A percentile compares a stretch with the other conserved stretches of the same genome.
Conservation (phyloP, 2,329 filamentous ascomycete species). For the Fusarium stilboides region DNA sequence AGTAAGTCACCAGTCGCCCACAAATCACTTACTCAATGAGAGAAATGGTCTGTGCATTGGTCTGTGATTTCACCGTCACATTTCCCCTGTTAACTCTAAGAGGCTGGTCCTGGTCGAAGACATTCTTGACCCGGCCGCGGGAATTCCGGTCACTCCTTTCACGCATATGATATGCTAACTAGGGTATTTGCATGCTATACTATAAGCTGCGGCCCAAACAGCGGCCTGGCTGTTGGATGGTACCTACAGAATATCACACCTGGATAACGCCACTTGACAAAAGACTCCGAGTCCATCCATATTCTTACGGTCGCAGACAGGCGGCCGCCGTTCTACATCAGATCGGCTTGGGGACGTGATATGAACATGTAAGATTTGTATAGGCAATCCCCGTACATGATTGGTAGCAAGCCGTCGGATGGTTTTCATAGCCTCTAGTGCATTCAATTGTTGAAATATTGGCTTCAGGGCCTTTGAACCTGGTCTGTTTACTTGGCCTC, state of each 20-base stretch:
- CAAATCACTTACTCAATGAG: slow-evolving; percentile 21
- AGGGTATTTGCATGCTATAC: slow-evolving; percentile 33
- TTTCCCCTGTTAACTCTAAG: slow-evolving; percentile 28
- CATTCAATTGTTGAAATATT: background rate
- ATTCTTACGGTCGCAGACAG: slow-evolving; percentile 21
- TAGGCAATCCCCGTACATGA: background rate
- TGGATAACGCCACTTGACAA: slow-evolving; percentile 41
- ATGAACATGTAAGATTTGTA: slow-evolving; percentile 22
- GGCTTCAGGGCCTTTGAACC: background rate
- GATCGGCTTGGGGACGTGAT: slow-evolving; percentile 17
- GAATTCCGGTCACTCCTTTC: slow-evolving; percentile 36
- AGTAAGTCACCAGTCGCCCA: slow-evolving; percentile 5
- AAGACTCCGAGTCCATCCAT: slow-evolving; percentile 27
- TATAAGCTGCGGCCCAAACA: slow-evolving; percentile 46
- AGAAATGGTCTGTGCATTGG: slow-evolving; percentile 10
- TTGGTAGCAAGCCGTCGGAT: slow-evolving; percentile 6
- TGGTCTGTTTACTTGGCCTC: background rate
- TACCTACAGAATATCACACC: slow-evolving; percentile 27
- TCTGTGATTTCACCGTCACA: slow-evolving; percentile 30
- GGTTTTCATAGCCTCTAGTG: background rate
- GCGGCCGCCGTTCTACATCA: slow-evolving; percentile 24
- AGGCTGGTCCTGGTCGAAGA: slow-evolving; percentile 31
- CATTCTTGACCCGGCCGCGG: slow-evolving; percentile 35
- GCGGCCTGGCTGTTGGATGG: slow-evolving; percentile 45
- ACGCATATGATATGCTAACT: slow-evolving; percentile 28